Evolutionary conservation across 2,329 filamentous ascomycete species (phyloP), one percentile per base, ranked within the genome.

Genomic region (Aspergillus ochraceus): DNA sequence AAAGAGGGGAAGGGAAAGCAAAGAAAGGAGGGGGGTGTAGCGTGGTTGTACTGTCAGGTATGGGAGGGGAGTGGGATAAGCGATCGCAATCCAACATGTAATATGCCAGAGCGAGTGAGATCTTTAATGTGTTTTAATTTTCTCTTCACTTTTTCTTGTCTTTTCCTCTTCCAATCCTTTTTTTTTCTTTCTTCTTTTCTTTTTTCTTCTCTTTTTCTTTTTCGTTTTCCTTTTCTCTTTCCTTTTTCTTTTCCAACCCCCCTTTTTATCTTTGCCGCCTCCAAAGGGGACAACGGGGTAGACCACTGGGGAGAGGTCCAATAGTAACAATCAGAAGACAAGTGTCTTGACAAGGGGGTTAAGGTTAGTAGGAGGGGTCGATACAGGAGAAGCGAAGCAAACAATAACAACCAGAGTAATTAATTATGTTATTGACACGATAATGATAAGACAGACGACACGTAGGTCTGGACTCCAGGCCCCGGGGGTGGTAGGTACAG

Each of bases 11-110:
- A 36, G 24, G 46, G 17, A 49, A 52, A 42, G 30, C 24, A 42
- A 30, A 42, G 39, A 46, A 30, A 36, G 29, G 42, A 59, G 14
- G 49, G 17, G 45, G 51, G 14, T 29, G 49, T 17, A 47, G 19
- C 19, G 45, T 47, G 42, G 42, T 46, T 46, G 42, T 10, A 20
- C 19, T 47, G 45, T 47, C 45, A 53, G 45, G 36, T 42, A n/a
- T 42, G 36, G 36, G 36, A 53, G 52, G 32, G 32, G 24, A 20
- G 36, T 39, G 26, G n/a, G 53, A 39, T 63, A 56, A 60, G 57
- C 46, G 58, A 47, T 19, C 42, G 19, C 53, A 55, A 54, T 58
- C 59, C 59, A 65, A 53, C 59, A 54, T 62, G 63, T 60, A 62
- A 54, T 54, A 60, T 59, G 46, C 29, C 57, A 54, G 60, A 19